phyloP scores from a whole-genome alignment of 495 filamentous ascomycete species.

The Hypoxylon rickii region DNA sequence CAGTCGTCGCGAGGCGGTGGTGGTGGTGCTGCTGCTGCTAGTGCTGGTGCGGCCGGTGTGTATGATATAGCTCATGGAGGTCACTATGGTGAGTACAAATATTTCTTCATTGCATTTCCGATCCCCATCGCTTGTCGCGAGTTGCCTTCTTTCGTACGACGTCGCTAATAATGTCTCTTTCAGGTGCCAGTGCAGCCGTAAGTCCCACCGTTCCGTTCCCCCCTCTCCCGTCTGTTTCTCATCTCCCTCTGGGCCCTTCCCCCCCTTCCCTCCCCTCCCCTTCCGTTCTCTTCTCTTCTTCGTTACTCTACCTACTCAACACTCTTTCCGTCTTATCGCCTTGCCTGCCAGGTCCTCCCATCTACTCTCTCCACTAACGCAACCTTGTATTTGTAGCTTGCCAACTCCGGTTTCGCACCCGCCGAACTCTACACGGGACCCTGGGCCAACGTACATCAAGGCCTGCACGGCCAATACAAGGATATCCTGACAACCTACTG shows the following conservation, averaged over 20 bases:
- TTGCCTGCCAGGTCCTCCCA: neutral
- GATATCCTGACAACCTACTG: conserved; percentile 98
- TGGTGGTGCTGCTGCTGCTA: too few species aligned
- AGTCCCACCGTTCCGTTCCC: conserved; percentile 42
- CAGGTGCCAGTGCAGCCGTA: conserved; percentile 84
- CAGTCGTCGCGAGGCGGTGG: conserved; percentile 57
- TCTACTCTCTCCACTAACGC: conserved; percentile 1
- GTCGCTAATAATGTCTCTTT: conserved; percentile 44
- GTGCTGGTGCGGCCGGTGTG: conserved; percentile 60
- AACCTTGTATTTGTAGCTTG: conserved; percentile 55
- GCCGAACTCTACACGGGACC: conserved; percentile 89
- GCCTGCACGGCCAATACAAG: conserved; percentile 87
- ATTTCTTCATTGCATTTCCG: conserved; percentile 25
- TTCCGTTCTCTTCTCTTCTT: conserved; percentile 1
- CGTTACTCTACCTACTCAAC: neutral
- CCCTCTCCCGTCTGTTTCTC: conserved; percentile 6
- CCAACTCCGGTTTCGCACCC: conserved; percentile 78
- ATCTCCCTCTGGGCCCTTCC: too few species aligned
- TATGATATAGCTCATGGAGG: conserved; percentile 85
- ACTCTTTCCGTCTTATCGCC: conserved; percentile 3
- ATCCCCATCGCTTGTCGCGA: conserved; percentile 30
- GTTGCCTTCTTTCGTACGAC: conserved; percentile 38
- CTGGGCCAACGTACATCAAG: conserved; percentile 98
- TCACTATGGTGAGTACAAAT: conserved; percentile 75
- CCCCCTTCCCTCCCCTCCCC: conserved; percentile 3